Conservation (phyloP, 345 rosid species). For the Trapa incisa region DNA sequence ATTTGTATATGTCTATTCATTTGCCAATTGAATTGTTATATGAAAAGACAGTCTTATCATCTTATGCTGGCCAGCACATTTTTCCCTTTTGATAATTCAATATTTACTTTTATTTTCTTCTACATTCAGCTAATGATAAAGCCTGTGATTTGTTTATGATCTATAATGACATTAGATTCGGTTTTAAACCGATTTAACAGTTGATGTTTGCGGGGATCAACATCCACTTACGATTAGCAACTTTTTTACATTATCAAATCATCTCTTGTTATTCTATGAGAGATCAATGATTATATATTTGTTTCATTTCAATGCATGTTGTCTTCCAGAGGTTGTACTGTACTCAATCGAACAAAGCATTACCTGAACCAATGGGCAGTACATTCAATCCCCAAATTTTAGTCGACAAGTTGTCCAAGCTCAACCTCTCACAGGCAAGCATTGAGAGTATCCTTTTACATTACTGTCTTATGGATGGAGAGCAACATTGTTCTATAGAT, state of each 20-base stretch:
- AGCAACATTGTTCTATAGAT: background rate
- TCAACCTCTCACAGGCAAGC: conserved; percentile 84
- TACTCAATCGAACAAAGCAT: conserved; percentile 9
- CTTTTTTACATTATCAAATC: background rate
- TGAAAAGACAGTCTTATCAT: background rate
- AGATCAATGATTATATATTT: background rate
- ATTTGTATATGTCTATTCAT: too few species aligned
- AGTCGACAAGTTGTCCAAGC: conserved; percentile 84
- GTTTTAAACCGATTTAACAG: background rate
- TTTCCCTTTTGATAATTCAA: background rate
- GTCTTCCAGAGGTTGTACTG: conserved; percentile 14
- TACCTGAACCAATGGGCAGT: conserved; percentile 39
- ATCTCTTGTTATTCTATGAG: background rate
- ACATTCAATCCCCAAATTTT: conserved; percentile 85
- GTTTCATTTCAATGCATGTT: background rate
- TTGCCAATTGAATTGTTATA: too few species aligned
- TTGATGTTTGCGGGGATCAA: background rate
- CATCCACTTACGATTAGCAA: background rate
- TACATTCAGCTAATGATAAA: background rate
- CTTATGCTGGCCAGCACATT: background rate
- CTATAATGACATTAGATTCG: too few species aligned
- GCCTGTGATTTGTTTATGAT: background rate
- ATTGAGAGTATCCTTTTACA: conserved; percentile 86
- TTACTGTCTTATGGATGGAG: background rate
- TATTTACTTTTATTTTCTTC: background rate